Evolutionary conservation across 192 early-diverging fungal genomes (phyloP), one percentile per base, ranked within the genome.

Genomic region (Backusella australiensis): DNA sequence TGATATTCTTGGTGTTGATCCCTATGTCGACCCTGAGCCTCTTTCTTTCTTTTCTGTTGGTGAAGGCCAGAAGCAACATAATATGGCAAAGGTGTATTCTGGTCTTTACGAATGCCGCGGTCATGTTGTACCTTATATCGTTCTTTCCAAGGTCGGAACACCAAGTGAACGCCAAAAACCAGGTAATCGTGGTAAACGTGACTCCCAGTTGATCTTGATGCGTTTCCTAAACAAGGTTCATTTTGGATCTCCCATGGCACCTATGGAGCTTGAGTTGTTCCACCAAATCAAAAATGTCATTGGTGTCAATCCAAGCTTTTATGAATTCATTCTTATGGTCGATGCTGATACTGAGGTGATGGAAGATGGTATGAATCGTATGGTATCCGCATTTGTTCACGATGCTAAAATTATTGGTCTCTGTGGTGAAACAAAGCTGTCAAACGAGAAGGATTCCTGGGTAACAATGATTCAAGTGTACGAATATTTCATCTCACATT

Each of bases 241-340:
- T 83, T 98, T 95, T 82, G 92, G 96, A 77, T 85, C 92, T 67
- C 86, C 94, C 17, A 98, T 99, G 96, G 90, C 91, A 32, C 95
- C 96, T 15, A 89, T 99, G 78, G 96, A 99, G 84, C 91, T 99
- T 39, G 96, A 99, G 77, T 91, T 99, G 69, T 98, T 93, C 86
- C 96, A 98, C 81, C 97, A 98, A 81, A 96, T 99, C 87, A 97
- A 99, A 86, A 93, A 97, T 78, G 92, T 98, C 46, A 98, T 99
- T 85, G 98, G 98, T 23, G 97, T 98, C 29, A 93, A 95, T 78
- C 98, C 98, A 6, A 87, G 88, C 17, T 93, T 96, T 52, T 99
- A 98, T 84, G 98, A 99, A 87, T 98, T 91, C 84, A 88, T 95
- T 34, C 90, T 99, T 76, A 97, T 97, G 93, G 94, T 99, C 34